A percentile compares a stretch with the other conserved stretches of the same genome.
Conservation (phyloP, 2,329 filamentous ascomycete genomes). For the Trichophyton rubrum region DNA sequence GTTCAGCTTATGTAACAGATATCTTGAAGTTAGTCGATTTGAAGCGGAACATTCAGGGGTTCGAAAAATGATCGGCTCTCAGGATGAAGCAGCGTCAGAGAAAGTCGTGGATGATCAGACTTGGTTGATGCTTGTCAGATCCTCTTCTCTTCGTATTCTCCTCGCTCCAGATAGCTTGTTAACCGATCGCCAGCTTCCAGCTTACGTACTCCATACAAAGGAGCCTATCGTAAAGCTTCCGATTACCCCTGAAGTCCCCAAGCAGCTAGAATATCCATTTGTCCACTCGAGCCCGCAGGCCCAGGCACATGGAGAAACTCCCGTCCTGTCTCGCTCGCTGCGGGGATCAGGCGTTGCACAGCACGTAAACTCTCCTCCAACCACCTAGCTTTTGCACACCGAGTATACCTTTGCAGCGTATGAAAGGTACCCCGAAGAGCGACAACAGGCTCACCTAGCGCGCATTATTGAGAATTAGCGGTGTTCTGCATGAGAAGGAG, state of each 20-base stretch:
- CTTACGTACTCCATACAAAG: neutral
- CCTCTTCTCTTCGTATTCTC: neutral
- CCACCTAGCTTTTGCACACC: neutral
- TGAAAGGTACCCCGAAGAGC: neutral
- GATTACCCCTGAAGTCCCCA: neutral
- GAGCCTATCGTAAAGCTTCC: neutral
- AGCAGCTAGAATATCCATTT: neutral
- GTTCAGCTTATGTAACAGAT: neutral
- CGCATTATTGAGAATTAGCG: neutral
- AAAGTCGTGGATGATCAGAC: neutral
- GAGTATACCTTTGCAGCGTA: neutral
- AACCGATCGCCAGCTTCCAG: neutral
- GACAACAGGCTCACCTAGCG: neutral
- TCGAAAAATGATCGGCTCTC: neutral
- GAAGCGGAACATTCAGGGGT: neutral
- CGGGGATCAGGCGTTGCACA: neutral
- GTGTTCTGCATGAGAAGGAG: neutral
- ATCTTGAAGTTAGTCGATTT: neutral
- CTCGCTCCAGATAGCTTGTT: neutral
- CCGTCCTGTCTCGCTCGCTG: neutral
- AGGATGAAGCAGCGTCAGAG: neutral
- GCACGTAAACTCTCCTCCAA: neutral
- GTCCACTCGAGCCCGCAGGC: neutral
- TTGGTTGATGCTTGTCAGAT: neutral
- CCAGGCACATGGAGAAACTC: slow-evolving; percentile 1